Evolutionary conservation across 495 filamentous ascomycete genomes (phyloP).

Genomic region (Tuber umbilicatum): DNA sequence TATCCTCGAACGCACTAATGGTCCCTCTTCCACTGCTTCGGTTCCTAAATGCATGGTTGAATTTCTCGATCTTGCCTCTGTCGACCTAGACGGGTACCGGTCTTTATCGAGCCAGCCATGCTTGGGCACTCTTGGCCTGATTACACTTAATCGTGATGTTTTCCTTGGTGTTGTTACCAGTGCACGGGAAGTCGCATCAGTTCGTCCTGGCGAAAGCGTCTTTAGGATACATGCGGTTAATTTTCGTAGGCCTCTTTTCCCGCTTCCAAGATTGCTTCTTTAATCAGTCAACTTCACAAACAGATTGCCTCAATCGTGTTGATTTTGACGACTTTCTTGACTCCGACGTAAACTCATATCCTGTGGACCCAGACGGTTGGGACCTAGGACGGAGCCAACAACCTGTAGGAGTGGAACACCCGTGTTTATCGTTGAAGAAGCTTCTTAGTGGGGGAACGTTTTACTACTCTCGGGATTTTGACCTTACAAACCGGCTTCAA

Average conservation of each 20-base stretch:
- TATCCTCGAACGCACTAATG: conserved; percentile 39
- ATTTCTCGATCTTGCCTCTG: conserved; percentile 59
- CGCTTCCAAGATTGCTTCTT: neutral
- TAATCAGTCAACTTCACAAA: neutral
- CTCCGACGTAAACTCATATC: conserved; percentile 51
- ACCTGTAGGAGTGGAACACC: conserved; percentile 60
- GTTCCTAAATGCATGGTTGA: conserved; percentile 77
- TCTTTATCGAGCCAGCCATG: conserved; percentile 65
- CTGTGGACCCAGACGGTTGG: conserved; percentile 53
- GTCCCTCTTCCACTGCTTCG: conserved; percentile 23
- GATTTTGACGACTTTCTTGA: conserved; percentile 72
- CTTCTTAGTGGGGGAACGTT: conserved; percentile 90
- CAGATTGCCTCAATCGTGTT: conserved; percentile 75
- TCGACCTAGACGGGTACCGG: conserved; percentile 66
- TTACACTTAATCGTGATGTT: conserved; percentile 76
- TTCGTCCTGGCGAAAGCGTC: conserved; percentile 80
- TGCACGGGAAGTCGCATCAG: conserved; percentile 67
- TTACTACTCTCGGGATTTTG: conserved; percentile 95
- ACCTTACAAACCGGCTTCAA: conserved; percentile 88
- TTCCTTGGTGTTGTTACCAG: conserved; percentile 87
- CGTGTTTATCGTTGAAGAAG: conserved; percentile 82
- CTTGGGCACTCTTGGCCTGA: conserved; percentile 81
- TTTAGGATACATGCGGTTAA: conserved; percentile 80
- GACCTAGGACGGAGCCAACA: conserved; percentile 59
- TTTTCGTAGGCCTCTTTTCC: conserved; percentile 56